phyloP scores from a whole-genome alignment of 169 alveolate species.

The Babesia bigemina region DNA sequence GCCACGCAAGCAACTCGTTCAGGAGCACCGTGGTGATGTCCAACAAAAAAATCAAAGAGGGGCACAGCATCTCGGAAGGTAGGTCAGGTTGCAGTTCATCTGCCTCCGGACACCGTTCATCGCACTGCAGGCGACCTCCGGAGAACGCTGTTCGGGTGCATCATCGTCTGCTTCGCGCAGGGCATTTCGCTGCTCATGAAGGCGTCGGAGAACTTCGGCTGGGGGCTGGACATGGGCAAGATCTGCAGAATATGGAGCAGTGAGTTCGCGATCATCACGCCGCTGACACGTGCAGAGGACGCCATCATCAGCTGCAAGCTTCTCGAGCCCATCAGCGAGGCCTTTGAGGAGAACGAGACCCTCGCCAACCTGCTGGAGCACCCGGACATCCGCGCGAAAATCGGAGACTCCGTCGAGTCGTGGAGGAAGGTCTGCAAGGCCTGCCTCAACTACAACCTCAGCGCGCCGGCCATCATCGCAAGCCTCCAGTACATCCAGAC shows the following conservation, averaged over 20 bases:
- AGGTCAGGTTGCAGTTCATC: background rate
- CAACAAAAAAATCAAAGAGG: constrained; percentile 8
- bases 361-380: constrained; percentile 50
- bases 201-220: constrained; percentile 71
- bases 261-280: background rate
- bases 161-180: constrained; percentile 80
- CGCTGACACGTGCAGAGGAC: constrained; percentile 64
- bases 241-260: constrained; percentile 81
- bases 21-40: constrained; percentile 43
- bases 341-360: constrained; percentile 41
- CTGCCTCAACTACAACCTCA: constrained; percentile 65
- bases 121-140: constrained; percentile 60
- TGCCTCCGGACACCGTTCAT: background rate
- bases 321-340: constrained; percentile 69
- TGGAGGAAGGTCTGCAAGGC: constrained; percentile 74
- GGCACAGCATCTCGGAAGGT: constrained; percentile 23
- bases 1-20: constrained; percentile 69
- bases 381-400: constrained; percentile 41
- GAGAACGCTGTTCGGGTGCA: constrained; percentile 70
- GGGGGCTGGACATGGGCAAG: constrained; percentile 76
- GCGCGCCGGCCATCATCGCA: constrained; percentile 74
- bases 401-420: constrained; percentile 55
- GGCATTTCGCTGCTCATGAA: constrained; percentile 76
- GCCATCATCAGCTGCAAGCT: constrained; percentile 82
- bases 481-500: constrained; percentile 76